phyloP scores from a whole-genome alignment of 176 grass and related monocot species.

The Eragrostis nindensis region DNA sequence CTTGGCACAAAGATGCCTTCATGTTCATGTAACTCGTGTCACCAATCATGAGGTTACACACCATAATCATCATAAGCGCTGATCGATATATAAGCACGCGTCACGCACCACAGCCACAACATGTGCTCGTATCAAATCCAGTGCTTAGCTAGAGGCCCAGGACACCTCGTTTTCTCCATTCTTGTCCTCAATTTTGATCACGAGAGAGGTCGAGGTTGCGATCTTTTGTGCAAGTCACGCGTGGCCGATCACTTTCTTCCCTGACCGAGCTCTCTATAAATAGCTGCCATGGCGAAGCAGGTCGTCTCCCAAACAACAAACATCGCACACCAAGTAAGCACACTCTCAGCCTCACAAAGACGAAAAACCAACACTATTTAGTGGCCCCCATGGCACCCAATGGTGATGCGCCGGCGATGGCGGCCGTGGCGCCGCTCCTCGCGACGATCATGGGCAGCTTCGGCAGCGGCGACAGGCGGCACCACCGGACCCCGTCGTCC shows the following conservation, averaged over 20 bases:
- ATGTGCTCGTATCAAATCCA: slow-evolving; percentile 44
- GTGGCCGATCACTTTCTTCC: background rate
- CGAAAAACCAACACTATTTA: background rate
- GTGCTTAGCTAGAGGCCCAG: background rate
- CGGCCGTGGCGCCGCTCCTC: slow-evolving; percentile 27
- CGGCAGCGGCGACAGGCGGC: slow-evolving; percentile 25
- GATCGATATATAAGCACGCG: slow-evolving; percentile 44
- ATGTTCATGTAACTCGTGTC: slow-evolving; percentile 16
- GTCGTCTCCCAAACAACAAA: background rate
- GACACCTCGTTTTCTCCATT: slow-evolving; percentile 29
- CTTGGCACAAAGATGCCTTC: background rate
- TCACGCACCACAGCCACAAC: background rate
- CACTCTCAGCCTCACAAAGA: background rate
- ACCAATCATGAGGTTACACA: slow-evolving; percentile 18
- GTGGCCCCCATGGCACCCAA: slow-evolving; percentile 32
- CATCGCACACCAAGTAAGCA: background rate
- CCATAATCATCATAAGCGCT: slow-evolving; percentile 38
- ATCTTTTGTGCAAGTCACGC: background rate
- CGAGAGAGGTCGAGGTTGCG: background rate
- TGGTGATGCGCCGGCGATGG: slow-evolving; percentile 22
- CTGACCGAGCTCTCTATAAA: slow-evolving; percentile 43
- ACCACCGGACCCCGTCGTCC: slow-evolving; percentile 50
- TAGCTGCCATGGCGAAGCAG: slow-evolving; percentile 9
- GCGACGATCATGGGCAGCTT: slow-evolving; percentile 48
- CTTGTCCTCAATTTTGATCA: slow-evolving; percentile 36